Conservation (phyloP, 495 filamentous ascomycete genomes). For the Niebla homalea region DNA sequence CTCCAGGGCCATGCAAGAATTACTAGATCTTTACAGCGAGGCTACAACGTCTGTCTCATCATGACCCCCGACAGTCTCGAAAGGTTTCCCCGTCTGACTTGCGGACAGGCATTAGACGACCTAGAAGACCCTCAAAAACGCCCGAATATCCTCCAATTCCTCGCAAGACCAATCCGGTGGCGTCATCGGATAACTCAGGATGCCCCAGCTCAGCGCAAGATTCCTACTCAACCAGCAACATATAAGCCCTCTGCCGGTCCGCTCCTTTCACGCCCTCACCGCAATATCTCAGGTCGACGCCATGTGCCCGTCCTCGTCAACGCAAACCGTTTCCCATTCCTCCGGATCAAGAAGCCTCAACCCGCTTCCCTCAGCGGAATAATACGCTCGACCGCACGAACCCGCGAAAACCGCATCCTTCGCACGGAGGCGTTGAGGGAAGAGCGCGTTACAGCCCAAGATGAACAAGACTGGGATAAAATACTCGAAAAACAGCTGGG, state of each 20-base stretch:
- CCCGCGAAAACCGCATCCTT: constrained; percentile 27
- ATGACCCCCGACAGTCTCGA: not conserved
- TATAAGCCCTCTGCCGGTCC: not conserved
- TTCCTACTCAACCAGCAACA: not conserved
- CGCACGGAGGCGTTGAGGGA: constrained; percentile 21
- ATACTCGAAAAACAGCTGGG: constrained; percentile 18
- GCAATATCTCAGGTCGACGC: constrained; percentile 37
- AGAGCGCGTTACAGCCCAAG: constrained; percentile 25
- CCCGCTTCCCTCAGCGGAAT: constrained; percentile 41
- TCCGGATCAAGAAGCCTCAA: constrained; percentile 60
- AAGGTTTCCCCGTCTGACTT: not conserved
- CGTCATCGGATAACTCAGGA: not conserved
- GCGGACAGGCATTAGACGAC: constrained; percentile 1
- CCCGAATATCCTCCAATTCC: not conserved
- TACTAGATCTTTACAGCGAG: constrained; percentile 42
- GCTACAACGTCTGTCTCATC: constrained; percentile 43
- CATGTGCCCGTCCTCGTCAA: constrained; percentile 46
- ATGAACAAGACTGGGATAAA: constrained; percentile 48
- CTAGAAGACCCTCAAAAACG: not conserved
- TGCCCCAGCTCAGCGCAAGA: not conserved
- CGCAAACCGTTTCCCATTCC: constrained; percentile 49
- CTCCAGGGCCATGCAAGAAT: constrained; percentile 42
- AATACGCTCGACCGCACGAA: constrained; percentile 35
- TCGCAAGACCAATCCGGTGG: not conserved
- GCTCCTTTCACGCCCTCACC: constrained; percentile 22